phyloP scores from a whole-genome alignment of 441 rosid species.

The Gossypium lobatum region DNA sequence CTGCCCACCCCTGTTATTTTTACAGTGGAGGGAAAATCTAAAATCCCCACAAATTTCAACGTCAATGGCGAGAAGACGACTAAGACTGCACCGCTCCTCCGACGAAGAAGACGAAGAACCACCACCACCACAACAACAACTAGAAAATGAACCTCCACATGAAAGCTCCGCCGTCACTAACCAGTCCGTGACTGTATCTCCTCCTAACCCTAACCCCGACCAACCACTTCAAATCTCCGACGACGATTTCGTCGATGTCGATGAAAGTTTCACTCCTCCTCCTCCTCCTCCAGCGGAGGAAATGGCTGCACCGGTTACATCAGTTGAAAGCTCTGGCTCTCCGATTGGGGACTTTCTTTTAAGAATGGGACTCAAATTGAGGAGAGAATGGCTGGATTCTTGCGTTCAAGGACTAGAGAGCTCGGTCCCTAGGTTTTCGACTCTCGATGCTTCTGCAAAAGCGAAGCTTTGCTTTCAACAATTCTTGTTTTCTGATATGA shows the following conservation, averaged over 20 bases:
- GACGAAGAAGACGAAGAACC: constrained; percentile 38
- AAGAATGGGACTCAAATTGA: constrained; percentile 58
- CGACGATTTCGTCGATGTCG: constrained; percentile 51
- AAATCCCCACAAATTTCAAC: neutral
- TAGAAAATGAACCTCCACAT: constrained; percentile 12
- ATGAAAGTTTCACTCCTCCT: constrained; percentile 35
- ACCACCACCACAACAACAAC: constrained; percentile 4
- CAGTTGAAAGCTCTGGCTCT: constrained; percentile 26
- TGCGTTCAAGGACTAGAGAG: constrained; percentile 40
- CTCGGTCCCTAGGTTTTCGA: constrained; percentile 37
- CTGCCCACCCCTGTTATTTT: neutral
- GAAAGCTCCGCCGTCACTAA: constrained; percentile 15
- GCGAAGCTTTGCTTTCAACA: constrained; percentile 76
- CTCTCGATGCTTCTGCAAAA: constrained; percentile 39
- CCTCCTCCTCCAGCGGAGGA: constrained; percentile 15
- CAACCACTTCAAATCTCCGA: constrained; percentile 42
- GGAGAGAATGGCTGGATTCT: constrained; percentile 59
- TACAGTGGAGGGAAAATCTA: constrained; percentile 22
- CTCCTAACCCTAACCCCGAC: constrained; percentile 21
- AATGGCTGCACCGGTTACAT: constrained; percentile 10
- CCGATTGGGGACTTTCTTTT: constrained; percentile 41
- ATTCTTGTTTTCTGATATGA: constrained; percentile 79
- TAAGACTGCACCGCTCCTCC: constrained; percentile 39
- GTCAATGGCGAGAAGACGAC: constrained; percentile 60
- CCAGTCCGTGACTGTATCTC: constrained; percentile 20